Evolutionary conservation across 108 stramenopile genomes (phyloP).

Genomic region (Parietichytrium sp.): DNA sequence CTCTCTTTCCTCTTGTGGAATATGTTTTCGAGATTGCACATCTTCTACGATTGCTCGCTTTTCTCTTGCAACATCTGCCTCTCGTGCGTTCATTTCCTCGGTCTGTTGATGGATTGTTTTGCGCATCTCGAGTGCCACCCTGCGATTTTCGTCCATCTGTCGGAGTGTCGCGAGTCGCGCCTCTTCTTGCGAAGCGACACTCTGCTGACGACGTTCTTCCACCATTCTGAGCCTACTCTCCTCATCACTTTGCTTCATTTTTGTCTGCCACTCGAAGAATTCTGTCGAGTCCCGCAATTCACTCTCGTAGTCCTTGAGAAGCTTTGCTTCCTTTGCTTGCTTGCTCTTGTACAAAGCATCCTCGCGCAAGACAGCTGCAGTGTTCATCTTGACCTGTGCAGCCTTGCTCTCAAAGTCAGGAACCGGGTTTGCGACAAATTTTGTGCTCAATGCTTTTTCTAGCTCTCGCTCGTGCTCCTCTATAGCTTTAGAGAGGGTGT

Average conservation of each 20-base stretch:
- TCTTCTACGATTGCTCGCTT: constrained; percentile 53
- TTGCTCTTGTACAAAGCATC: constrained; percentile 62
- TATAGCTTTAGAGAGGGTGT: constrained; percentile 20
- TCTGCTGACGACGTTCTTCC: constrained; percentile 35
- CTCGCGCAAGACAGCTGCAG: constrained; percentile 64
- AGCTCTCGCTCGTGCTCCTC: constrained; percentile 50
- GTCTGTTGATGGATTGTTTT: constrained; percentile 48
- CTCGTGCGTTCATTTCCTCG: constrained; percentile 47
- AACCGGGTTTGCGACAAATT: constrained; percentile 42
- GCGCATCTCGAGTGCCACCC: constrained; percentile 40
- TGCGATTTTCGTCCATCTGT: constrained; percentile 41
- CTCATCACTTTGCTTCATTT: constrained; percentile 51
- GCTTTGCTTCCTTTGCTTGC: constrained; percentile 61
- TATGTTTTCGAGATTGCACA: constrained; percentile 49
- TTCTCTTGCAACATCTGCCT: too few relatives aligned
- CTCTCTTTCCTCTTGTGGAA: constrained; percentile 56
- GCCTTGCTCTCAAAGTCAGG: constrained; percentile 41
- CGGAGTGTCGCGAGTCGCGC: constrained; percentile 37
- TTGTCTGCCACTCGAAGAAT: constrained; percentile 60
- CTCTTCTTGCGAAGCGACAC: constrained; percentile 31
- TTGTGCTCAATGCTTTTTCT: constrained; percentile 34
- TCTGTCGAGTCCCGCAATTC: constrained; percentile 62
- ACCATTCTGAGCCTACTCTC: constrained; percentile 32
- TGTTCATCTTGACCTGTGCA: constrained; percentile 58
- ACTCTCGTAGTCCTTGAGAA: constrained; percentile 55